Base-by-base conservation (phyloP, 768 basidiomycete species). In the Podaxis sp. region DNA sequence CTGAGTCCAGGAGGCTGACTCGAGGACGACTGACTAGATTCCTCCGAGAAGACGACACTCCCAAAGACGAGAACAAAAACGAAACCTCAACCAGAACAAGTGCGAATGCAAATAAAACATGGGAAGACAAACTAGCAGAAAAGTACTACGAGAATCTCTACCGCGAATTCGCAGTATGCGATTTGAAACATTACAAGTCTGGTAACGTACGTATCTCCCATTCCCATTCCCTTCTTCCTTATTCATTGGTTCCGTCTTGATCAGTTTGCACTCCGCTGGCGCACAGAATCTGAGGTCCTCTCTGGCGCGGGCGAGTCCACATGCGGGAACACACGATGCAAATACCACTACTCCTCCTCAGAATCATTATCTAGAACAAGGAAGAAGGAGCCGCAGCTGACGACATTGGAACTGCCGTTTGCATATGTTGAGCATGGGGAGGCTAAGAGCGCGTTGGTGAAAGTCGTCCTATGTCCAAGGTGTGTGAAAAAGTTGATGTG, bases 121-220 rank as follows among this genome's bases (percentile, higher is more conserved):
- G 94, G 91, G 87, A 95, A 68, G 92, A 95, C 50, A 79, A 86
- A 62, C 78, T 98, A 27, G 95, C 96, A 0, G 78, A 82, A 62
- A 95, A 95, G 67, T 98, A 95, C 76, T 95, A 98, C 67, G 76
- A 81, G 11, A 90, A 76, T 65, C 83, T 98, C 2, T 97, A 93
- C 71, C 89, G 93, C 63, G 95, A 98, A 72, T 98, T 88, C 67
- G 93, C 91, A 0, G 78, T 95, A 21, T 94, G 92, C 69, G 93
- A 98, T 73, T 77, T 98, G 62, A 98, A 98, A 76, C 96, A 98
- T 69, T 97, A 92, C 79, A 97, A 94, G 76, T 87, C 90, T 0
- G 91, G 93, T 14, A 89, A 91, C 62, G 93, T 95, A 63, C 64
- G 87, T 71, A 18, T 23, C 32, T 50, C 13, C 55, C 21, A 9